Evolutionary conservation across 805 yeast species (phyloP), one percentile per base, ranked within the genome.

Genomic region (Ogataea philodendri): DNA sequence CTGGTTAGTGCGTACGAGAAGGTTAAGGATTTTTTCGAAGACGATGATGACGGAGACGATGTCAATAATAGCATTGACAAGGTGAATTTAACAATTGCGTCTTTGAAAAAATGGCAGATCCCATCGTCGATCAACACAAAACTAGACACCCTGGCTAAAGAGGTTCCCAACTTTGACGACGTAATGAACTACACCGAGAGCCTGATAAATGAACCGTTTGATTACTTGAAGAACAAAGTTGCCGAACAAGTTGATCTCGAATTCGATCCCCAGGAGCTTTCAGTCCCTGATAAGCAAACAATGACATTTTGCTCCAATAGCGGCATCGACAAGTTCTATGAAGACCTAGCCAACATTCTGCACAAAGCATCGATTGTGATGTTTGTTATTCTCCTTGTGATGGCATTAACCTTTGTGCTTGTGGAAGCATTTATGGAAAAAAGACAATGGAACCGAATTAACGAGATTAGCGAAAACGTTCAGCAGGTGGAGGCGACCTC

Each of bases 91-190:
- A 76, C 88, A 0, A 67, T 86, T 4, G 52, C 60, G 7, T 60
- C 75, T 0, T 60, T 90, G 46, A 60, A 71, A 44, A 62, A 80
- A 41, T 57, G 90, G 38, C 54, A 72, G 10, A 83, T 93, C 9
- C 86, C 96, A 1, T 50, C 75, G 0, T 60, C 78, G 0, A 78
- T 89, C 26, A 74, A 84, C 45, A 55, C 57, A 2, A 74, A 78
- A 18, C 64, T 93, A 11, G 72, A 73, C 3, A 44, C 52, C 1
- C 57, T 88, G 26, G 62, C 72, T 14, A 59, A 62, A 1, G 64
- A 74, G 2, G 61, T 83, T 1, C 95, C 94, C 0, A 72, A 76
- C 42, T 86, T 86, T 55, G 74, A 72, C 3, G 68, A 70, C 6
- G 79, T 86, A 3, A 72, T 78, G 51, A 74, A 78, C 40, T 69